Percentiles rank a stretch among this genome's conserved stretches.
phyloP scores from a whole-genome alignment of 257 asterid genomes.

The Craterostigma plantagineum region DNA sequence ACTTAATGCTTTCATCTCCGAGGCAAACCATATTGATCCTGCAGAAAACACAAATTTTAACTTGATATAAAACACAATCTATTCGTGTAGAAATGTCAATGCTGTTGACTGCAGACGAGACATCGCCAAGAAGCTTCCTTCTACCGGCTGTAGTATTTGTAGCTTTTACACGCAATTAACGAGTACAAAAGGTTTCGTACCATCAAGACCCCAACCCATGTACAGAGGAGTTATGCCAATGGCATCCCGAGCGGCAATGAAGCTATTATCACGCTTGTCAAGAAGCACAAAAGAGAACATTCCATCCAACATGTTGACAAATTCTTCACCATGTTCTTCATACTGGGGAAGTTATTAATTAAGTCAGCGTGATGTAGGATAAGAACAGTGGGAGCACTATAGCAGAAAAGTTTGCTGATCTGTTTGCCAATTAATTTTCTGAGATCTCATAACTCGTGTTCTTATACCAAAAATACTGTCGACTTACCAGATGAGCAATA shows the following conservation, averaged over 20 bases:
- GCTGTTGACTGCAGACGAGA: too few relatives aligned
- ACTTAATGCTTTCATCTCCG: constrained; percentile 97
- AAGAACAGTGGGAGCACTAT: background rate
- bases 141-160: too few relatives aligned
- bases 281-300: constrained; percentile 99
- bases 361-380: constrained; percentile 9
- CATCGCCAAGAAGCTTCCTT: too few relatives aligned
- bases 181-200: too few relatives aligned
- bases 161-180: too few relatives aligned
- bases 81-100: background rate
- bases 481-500: constrained; percentile 92
- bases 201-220: constrained; percentile 98
- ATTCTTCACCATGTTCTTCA: constrained; percentile 95
- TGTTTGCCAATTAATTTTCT: too few relatives aligned
- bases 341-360: constrained; percentile 28
- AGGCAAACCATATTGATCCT: constrained; percentile 98
- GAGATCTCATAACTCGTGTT: background rate
- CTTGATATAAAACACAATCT: constrained; percentile 1
- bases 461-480: background rate
- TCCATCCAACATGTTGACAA: constrained; percentile 91
- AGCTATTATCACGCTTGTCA: constrained; percentile 88
- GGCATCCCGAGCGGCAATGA: constrained; percentile 99
- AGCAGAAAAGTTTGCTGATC: background rate
- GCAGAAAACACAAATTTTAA: constrained; percentile 18
- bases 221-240: constrained; percentile 98